These are phyloP conservation scores for Populus hybrid DNA, from an alignment of 441 rosid genomes.

Conservation along the genomic window DNA sequence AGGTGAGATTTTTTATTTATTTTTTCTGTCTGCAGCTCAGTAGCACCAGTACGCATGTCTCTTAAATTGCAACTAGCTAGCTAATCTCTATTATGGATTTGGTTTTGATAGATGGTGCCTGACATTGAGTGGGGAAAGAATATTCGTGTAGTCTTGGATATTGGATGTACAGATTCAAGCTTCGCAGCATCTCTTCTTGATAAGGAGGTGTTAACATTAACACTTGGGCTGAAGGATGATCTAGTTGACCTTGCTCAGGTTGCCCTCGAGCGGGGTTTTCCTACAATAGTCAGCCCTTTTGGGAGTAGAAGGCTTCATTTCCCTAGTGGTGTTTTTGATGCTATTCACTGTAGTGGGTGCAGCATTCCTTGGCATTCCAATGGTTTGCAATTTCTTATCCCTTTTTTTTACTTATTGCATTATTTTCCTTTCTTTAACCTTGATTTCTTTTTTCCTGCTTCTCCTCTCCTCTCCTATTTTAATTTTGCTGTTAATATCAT, in stretches of 20 bases:
- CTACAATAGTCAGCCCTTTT: conserved; percentile 66
- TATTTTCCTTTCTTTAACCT: not conserved
- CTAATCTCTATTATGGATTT: conserved; percentile 28
- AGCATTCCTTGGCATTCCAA: conserved; percentile 76
- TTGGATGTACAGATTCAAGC: conserved; percentile 73
- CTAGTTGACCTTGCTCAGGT: conserved; percentile 89
- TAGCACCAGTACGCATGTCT: not conserved
- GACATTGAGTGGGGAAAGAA: conserved; percentile 99
- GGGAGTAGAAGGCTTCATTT: conserved; percentile 79
- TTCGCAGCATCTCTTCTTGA: conserved; percentile 74
- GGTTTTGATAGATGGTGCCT: conserved; percentile 82
- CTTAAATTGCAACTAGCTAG: not conserved
- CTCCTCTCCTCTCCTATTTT: not conserved
- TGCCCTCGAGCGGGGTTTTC: conserved; percentile 87
- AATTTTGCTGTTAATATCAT: conserved; percentile 5
- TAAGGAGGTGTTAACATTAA: conserved; percentile 66
- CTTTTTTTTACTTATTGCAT: not conserved
- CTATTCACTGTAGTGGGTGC: conserved; percentile 82
- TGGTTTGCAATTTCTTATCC: conserved; percentile 39
- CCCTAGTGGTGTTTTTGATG: conserved; percentile 87
- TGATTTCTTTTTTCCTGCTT: not conserved
- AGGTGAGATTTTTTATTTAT: conserved; percentile 45
- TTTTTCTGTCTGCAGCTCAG: not conserved
- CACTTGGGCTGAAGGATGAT: conserved; percentile 88
- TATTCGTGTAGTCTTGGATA: conserved; percentile 77